phyloP scores from a whole-genome alignment of 2,329 filamentous ascomycete genomes.

The Phialophora macrospora region DNA sequence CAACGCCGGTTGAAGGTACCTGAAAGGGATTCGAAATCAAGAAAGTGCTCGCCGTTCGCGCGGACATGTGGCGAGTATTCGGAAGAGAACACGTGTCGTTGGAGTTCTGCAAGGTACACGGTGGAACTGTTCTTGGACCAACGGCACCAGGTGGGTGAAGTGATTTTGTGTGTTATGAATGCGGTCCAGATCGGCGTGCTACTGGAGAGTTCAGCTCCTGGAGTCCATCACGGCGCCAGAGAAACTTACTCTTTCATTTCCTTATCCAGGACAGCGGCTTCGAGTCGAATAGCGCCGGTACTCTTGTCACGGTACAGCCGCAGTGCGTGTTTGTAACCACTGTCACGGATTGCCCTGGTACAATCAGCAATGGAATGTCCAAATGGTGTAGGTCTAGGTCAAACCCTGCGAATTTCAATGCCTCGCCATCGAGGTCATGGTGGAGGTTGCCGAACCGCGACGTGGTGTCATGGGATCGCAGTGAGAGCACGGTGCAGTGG shows the following conservation, averaged over 20 bases:
- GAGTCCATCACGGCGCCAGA: background rate
- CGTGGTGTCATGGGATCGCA: slow-evolving; percentile 61
- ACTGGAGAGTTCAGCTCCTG: slow-evolving; percentile 21
- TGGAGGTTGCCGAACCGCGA: slow-evolving; percentile 50
- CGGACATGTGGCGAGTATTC: slow-evolving; percentile 54
- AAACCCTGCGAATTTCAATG: slow-evolving; percentile 57
- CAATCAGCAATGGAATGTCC: background rate
- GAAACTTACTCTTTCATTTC: slow-evolving; percentile 53
- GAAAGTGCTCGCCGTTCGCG: slow-evolving; percentile 46
- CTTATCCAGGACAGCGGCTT: slow-evolving; percentile 61
- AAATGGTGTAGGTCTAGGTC: slow-evolving; percentile 23
- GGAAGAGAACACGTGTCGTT: slow-evolving; percentile 59
- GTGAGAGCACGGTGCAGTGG: slow-evolving; percentile 61
- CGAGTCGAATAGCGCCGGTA: slow-evolving; percentile 60
- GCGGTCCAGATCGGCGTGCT: slow-evolving; percentile 66
- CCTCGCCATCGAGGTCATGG: slow-evolving; percentile 55
- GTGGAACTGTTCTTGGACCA: slow-evolving; percentile 43
- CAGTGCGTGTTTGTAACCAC: slow-evolving; percentile 58
- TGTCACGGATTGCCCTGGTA: slow-evolving; percentile 58
- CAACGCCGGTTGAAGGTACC: slow-evolving; percentile 38
- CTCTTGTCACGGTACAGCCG: slow-evolving; percentile 59
- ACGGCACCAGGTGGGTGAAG: slow-evolving; percentile 55
- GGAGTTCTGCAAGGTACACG: slow-evolving; percentile 57
- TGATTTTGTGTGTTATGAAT: slow-evolving; percentile 57
- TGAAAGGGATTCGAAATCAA: slow-evolving; percentile 46